Conservation (phyloP, 192 early-diverging fungal species). For the Backusella parvicylindrica region DNA sequence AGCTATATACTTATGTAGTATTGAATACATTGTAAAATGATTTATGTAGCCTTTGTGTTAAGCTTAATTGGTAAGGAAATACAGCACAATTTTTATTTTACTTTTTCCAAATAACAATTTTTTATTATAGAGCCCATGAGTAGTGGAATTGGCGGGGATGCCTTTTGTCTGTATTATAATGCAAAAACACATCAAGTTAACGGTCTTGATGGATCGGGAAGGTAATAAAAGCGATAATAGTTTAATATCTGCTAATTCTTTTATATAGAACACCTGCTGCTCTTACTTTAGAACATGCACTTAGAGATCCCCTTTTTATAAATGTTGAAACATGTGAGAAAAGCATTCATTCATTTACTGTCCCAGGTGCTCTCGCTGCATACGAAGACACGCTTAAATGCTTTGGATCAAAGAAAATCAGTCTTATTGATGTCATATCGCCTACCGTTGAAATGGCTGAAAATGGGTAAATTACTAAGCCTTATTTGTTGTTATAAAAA, state of each 20-base stretch:
- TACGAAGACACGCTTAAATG: conserved; percentile 61
- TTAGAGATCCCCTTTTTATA: conserved; percentile 19
- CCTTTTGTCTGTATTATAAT: conserved; percentile 74
- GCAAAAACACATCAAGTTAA: conserved; percentile 48
- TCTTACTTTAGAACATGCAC: conserved; percentile 51
- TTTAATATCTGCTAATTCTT: too few relatives aligned
- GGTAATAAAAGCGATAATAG: too few relatives aligned
- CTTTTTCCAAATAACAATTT: too few relatives aligned
- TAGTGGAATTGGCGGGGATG: conserved; percentile 77
- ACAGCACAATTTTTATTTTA: too few relatives aligned
- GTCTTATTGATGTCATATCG: conserved; percentile 49
- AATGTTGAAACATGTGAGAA: conserved; percentile 24
- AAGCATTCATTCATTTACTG: conserved; percentile 50
- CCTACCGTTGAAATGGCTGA: conserved; percentile 70
- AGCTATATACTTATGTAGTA: not conserved
- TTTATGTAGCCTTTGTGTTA: conserved; percentile 60
- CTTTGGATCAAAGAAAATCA: conserved; percentile 61
- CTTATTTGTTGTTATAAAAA: too few relatives aligned
- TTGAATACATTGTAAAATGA: too few relatives aligned
- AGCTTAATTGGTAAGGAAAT: conserved; percentile 51
- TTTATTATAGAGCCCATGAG: conserved; percentile 57
- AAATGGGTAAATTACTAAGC: conserved; percentile 61
- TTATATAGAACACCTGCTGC: conserved; percentile 44
- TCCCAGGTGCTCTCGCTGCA: conserved; percentile 73
- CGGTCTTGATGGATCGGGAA: conserved; percentile 59